Evolutionary conservation across 129 eudicot genomes (phyloP), one percentile per base, ranked within the genome.

Genomic region (Smallanthus sonchifolius): DNA sequence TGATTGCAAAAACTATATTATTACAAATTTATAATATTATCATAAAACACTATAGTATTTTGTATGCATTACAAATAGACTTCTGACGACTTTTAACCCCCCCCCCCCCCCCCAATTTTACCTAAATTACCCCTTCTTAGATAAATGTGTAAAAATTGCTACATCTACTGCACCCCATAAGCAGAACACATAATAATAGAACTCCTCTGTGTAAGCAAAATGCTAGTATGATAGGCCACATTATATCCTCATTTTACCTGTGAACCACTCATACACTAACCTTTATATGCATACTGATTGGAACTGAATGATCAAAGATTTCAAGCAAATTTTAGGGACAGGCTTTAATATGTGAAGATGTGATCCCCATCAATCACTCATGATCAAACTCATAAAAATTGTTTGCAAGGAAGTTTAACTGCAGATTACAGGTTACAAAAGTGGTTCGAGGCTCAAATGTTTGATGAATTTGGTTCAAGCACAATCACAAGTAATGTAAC

Each of bases 401-500:
- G 62, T 44, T 69, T 1, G 7, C 67, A 55, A 52, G 17, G n/a
- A 30, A 75, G 57, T 5, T 32, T 54, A 59, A 36, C 38, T 6
- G 40, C 36, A 32, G 38, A 42, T 16, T 28, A 32, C 51, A 59
- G 39, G 36, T 51, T 54, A 75, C 56, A 65, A 38, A 75, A 20
- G 35, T 8, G 32, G 5, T 45, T 7, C 0, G 4, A 40, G 56
- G 74, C 17, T 51, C 20, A 66, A 28, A 68, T 43, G 57, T n/a
- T 75, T 8, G 36, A 73, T 30, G 44, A 59, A 30, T 30, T 60
- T 24, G 28, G 57, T 54, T 76, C 57, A 24, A n/a, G 40, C 37
- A 75, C 24, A 56, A 56, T 24, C 35, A 54, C 80, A 55, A 30
- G 35, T 39, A 55, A 67, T 51, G 66, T 20, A 38, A 65, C 44